These are phyloP conservation scores for Blastobotrys peoriensis DNA, from an alignment of 805 yeast species.

Conservation along the genomic window DNA sequence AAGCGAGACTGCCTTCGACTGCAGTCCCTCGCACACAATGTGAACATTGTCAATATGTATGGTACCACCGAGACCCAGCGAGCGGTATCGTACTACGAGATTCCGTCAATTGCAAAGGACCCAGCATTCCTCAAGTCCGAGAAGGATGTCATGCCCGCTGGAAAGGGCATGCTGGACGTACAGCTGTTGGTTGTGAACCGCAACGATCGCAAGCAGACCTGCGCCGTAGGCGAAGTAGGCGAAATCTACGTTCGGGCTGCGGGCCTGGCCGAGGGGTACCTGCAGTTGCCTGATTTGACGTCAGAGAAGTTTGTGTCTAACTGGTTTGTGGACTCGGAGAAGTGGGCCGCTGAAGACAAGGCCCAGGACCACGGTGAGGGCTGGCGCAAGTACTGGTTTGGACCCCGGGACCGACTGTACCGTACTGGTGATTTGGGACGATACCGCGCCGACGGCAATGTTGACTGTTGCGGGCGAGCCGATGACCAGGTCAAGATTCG, in stretches of 20 bases:
- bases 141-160: conserved; percentile 98
- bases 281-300: conserved; percentile 85
- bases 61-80: conserved; percentile 99
- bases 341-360: conserved; percentile 54
- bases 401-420: conserved; percentile 93
- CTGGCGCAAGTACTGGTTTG: conserved; percentile 81
- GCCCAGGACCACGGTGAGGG: conserved; percentile 38
- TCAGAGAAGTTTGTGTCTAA: conserved; percentile 80
- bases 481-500: conserved; percentile 98
- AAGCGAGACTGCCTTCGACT: conserved; percentile 93
- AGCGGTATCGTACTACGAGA: conserved; percentile 91
- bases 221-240: conserved; percentile 99
- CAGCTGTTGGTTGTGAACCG: conserved; percentile 92
- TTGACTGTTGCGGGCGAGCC: conserved; percentile 98
- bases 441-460: conserved; percentile 93
- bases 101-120: conserved; percentile 64
- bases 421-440: conserved; percentile 98
- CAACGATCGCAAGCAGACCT: conserved; percentile 77
- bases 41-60: conserved; percentile 91
- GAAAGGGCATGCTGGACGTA: conserved; percentile 94
- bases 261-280: conserved; percentile 94
- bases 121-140: conserved; percentile 70
- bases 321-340: conserved; percentile 73
- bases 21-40: conserved; percentile 88
- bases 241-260: conserved; percentile 98